phyloP scores from a whole-genome alignment of 2,329 filamentous ascomycete genomes.

The Fusarium kyushuense region DNA sequence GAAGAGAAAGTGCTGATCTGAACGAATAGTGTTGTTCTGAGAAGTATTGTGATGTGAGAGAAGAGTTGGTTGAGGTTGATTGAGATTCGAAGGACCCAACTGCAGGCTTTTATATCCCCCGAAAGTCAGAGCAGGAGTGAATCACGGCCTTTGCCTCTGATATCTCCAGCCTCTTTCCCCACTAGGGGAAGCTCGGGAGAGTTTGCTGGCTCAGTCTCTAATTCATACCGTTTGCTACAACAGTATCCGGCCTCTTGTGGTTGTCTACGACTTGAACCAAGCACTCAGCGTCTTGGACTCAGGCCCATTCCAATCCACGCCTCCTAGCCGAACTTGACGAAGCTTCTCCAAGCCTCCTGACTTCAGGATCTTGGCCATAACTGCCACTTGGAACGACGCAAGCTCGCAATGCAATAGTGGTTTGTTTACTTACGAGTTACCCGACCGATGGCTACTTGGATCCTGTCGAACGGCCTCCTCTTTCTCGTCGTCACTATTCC shows the following conservation, averaged over 20 bases:
- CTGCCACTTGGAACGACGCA: slow-evolving; percentile 22
- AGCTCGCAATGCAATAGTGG: neutral
- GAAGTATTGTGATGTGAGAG: slow-evolving; percentile 7
- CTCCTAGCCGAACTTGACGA: neutral
- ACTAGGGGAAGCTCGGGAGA: slow-evolving; percentile 15
- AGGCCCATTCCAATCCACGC: neutral
- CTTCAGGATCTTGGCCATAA: slow-evolving; percentile 7
- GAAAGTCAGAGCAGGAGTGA: slow-evolving; percentile 19
- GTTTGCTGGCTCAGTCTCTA: neutral
- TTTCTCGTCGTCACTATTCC: slow-evolving; percentile 93
- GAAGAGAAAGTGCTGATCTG: neutral
- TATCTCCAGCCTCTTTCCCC: slow-evolving; percentile 8
- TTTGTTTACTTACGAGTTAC: slow-evolving; percentile 77
- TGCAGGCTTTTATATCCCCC: slow-evolving; percentile 31
- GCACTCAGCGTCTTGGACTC: neutral
- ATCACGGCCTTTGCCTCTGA: slow-evolving; percentile 21
- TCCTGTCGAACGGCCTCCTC: slow-evolving; percentile 78
- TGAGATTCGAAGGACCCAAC: neutral
- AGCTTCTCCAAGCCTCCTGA: neutral
- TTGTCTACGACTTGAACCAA: neutral
- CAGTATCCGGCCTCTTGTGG: neutral
- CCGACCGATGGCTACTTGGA: slow-evolving; percentile 77
- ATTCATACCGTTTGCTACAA: neutral
- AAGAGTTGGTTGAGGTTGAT: neutral
- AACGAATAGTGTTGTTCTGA: neutral